phyloP scores from a whole-genome alignment of 1,139 yeast species.

The Ogataea hybrid region DNA sequence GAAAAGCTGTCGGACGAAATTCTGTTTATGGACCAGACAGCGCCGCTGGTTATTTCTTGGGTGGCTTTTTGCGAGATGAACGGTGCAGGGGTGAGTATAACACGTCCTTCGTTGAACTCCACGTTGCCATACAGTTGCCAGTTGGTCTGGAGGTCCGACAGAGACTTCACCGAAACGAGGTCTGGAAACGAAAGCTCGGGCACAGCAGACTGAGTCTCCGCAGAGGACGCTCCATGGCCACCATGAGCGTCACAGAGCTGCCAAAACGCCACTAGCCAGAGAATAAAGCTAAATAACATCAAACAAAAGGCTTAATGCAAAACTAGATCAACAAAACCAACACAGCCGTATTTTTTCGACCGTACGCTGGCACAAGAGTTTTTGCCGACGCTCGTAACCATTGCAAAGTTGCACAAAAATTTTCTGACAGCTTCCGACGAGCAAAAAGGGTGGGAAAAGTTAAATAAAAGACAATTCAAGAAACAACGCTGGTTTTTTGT shows the following conservation, averaged over 20 bases:
- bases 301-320: background rate
- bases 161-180: constrained; percentile 30
- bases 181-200: constrained; percentile 38
- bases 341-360: constrained; percentile 2
- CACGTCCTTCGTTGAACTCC: constrained; percentile 39
- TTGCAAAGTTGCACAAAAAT: constrained; percentile 6
- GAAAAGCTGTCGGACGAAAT: constrained; percentile 49
- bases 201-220: background rate
- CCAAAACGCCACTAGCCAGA: constrained; percentile 2
- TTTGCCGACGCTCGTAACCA: constrained; percentile 6
- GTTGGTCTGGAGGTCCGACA: constrained; percentile 20
- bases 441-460: constrained; percentile 11
- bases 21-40: constrained; percentile 46
- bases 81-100: constrained; percentile 44
- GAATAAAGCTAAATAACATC: constrained; percentile 1
- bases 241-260: constrained; percentile 3
- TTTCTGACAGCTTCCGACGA: constrained; percentile 11
- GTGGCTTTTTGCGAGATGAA: constrained; percentile 20
- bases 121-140: constrained; percentile 39
- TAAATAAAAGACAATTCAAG: constrained; percentile 3
- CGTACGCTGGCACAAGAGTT: background rate
- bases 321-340: background rate
- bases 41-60: constrained; percentile 36
- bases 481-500: constrained; percentile 3
- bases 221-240: background rate